These are phyloP conservation scores for Rhodocollybia butyracea DNA, from an alignment of 768 basidiomycete genomes.

Conservation along the genomic window DNA sequence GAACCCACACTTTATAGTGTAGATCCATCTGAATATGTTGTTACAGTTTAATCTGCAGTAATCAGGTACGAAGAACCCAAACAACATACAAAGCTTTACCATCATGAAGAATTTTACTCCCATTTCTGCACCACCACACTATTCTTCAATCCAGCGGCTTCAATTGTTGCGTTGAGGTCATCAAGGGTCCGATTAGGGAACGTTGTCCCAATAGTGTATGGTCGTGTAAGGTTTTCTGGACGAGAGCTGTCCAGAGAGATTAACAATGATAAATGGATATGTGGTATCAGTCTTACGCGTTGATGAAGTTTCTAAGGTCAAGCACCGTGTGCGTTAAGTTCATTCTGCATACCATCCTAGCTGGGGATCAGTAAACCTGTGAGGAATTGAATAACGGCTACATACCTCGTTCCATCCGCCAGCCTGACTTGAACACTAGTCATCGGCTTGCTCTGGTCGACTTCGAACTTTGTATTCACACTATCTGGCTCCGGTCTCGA, in stretches of 20 bases:
- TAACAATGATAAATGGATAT: too few species aligned
- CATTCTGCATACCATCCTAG: constrained; percentile 79
- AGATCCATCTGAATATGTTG: too few species aligned
- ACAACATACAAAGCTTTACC: background rate
- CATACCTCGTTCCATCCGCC: constrained; percentile 84
- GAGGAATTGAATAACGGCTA: constrained; percentile 4
- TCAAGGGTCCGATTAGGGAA: constrained; percentile 81
- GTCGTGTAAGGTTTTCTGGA: constrained; percentile 56
- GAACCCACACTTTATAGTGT: too few species aligned
- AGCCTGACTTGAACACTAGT: constrained; percentile 90
- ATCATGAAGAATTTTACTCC: too few species aligned
- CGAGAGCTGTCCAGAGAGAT: constrained; percentile 72
- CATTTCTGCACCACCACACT: constrained; percentile 86
- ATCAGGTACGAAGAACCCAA: background rate
- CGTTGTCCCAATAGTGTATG: constrained; percentile 82
- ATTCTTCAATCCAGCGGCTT: constrained; percentile 69
- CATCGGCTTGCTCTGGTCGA: constrained; percentile 77
- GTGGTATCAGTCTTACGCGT: too few species aligned
- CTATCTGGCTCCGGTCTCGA: constrained; percentile 27
- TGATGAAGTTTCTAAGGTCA: constrained; percentile 84
- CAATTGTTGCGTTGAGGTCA: constrained; percentile 62
- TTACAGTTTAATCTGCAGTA: too few species aligned
- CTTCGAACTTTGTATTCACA: constrained; percentile 63
- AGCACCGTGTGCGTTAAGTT: constrained; percentile 87
- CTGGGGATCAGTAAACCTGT: background rate